Evolutionary conservation across 306 rosid species (phyloP).

Genomic region (Cucurbita maxima): DNA sequence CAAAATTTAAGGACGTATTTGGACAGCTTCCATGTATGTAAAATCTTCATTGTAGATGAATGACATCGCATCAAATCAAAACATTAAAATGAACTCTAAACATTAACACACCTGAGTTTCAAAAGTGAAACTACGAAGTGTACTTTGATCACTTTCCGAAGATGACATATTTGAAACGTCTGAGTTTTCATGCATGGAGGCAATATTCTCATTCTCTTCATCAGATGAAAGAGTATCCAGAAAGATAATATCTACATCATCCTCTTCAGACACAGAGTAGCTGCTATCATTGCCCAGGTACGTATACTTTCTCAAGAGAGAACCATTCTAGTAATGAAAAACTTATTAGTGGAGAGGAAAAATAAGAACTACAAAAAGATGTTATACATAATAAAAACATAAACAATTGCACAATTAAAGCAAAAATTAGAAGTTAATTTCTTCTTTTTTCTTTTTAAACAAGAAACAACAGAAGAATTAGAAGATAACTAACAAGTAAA

Average conservation of each 20-base stretch:
- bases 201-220: constrained; percentile 30
- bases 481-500: not conserved
- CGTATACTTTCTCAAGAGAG: constrained; percentile 61
- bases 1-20: not conserved
- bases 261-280: constrained; percentile 70
- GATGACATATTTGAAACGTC: constrained; percentile 16
- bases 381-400: not conserved
- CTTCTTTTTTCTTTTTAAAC: too few relatives aligned
- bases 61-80: not conserved
- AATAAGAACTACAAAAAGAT: not conserved
- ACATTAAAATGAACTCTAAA: constrained; percentile 1
- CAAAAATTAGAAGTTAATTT: not conserved
- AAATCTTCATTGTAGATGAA: not conserved
- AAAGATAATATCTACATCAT: constrained; percentile 54
- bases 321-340: constrained; percentile 51
- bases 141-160: constrained; percentile 34
- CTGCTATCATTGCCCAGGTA: constrained; percentile 82
- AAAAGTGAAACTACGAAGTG: constrained; percentile 66
- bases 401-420: not conserved
- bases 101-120: constrained; percentile 65
- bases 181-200: constrained; percentile 25
- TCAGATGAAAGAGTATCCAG: constrained; percentile 32
- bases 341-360: not conserved
- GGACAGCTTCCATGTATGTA: not conserved
- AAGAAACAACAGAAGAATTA: not conserved